A percentile compares a stretch with the other conserved stretches of the same genome.
phyloP scores from a whole-genome alignment of 2,329 filamentous ascomycete genomes.

The Zarea fungicola region DNA sequence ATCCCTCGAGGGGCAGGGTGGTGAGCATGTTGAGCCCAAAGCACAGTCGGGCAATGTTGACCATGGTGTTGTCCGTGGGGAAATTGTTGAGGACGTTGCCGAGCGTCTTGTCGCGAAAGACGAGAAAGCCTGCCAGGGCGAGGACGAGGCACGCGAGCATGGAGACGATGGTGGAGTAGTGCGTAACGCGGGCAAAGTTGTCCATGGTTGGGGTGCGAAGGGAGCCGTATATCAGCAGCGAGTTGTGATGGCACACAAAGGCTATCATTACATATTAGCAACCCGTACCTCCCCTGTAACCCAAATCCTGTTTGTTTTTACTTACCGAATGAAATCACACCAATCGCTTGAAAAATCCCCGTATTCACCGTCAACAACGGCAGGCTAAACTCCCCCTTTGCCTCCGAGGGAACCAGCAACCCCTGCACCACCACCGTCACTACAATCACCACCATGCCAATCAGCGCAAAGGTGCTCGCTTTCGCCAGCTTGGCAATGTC shows the following conservation, averaged over 20 bases:
- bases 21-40: conserved; percentile 99
- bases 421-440: conserved; percentile 83
- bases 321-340: conserved; percentile 94
- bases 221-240: conserved; percentile 93
- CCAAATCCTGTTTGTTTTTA: background rate
- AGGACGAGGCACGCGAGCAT: conserved; percentile 87
- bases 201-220: conserved; percentile 91
- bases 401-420: conserved; percentile 63
- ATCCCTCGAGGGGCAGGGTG: conserved; percentile 90
- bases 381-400: conserved; percentile 65
- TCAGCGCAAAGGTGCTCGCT: conserved; percentile 85
- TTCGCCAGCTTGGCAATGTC: conserved; percentile 98
- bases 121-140: conserved; percentile 84
- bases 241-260: conserved; percentile 84
- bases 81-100: conserved; percentile 99
- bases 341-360: conserved; percentile 92
- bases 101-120: conserved; percentile 84
- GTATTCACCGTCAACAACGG: conserved; percentile 72
- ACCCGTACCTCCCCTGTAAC: background rate
- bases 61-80: conserved; percentile 80
- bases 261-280: conserved; percentile 29
- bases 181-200: conserved; percentile 87
- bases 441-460: conserved; percentile 91
- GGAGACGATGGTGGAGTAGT: conserved; percentile 85
- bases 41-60: conserved; percentile 89